Base-by-base conservation (phyloP, 305 asterid species). In the Solanum aculeatissimum region DNA sequence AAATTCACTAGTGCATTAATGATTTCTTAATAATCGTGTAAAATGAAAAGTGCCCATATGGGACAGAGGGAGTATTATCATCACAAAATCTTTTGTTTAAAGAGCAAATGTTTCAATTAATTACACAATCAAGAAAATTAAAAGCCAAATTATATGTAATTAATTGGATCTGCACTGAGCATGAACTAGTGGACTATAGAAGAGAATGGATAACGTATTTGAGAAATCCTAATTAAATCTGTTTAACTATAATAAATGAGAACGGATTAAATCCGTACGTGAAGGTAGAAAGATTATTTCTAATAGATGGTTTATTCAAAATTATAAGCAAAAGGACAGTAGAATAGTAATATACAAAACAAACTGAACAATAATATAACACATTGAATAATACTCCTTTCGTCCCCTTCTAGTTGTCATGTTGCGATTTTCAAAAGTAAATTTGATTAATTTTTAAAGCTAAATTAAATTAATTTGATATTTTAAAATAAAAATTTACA, bases 301-400 rank as follows among this genome's bases (percentile, higher is more conserved):
- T 1, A 4, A 55, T 19, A 19, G 1, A 19, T 0, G 25, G 2
- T 38, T 7, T 5, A 5, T 2, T 3, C 2, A 10, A 0, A 4
- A 58, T 57, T 57, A 3, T 57, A 9, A 57, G 27, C 3, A 21
- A 21, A 58, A 58, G 1, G 1, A 58, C 23, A 1, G 15, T 21
- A 58, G 21, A 58, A 21, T 13, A 21, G 1, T 15, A 58, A 23
- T 0, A 58, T n/a, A 21, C 32, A 21, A 58, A 58, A 21, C 1
- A 58, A 23, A 58, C 4, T 1, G 15, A 58, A 55, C 62, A 19
- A 6, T 58, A 21, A 16, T 21, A 21, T 21, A 21, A 58, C 15
- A 21, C 7, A 58, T 58, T 23, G 5, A 58, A 10, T 0, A 58
- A 10, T 58, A 32, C 38, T 32, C 4, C 4, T 32, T 32, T 32